A percentile compares a stretch with the other conserved stretches of the same genome.
Conservation (phyloP, 768 basidiomycete species). For the Suillus tomentosus region DNA sequence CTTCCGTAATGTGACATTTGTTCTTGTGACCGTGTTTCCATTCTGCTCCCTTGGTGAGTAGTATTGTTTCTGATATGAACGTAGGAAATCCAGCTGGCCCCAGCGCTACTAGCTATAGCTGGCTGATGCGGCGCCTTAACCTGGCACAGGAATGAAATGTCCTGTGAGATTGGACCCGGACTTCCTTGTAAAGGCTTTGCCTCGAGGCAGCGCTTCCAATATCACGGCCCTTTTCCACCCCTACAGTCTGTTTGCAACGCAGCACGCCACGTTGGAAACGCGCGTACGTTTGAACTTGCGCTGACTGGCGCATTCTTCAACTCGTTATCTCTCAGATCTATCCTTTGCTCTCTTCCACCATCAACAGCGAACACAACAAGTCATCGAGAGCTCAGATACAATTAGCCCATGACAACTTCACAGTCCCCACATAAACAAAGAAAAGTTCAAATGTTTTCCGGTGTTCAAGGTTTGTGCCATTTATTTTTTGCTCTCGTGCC, state of each 20-base stretch:
- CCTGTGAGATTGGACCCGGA: constrained; percentile 15
- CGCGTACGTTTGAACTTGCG: constrained; percentile 37
- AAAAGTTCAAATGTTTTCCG: constrained; percentile 50
- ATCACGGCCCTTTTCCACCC: constrained; percentile 55
- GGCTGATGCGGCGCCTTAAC: not conserved
- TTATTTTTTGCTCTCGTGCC: constrained; percentile 24
- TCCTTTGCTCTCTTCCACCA: constrained; percentile 34
- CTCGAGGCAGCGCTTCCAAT: constrained; percentile 49
- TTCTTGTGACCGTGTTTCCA: constrained; percentile 1
- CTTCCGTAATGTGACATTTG: constrained; percentile 1
- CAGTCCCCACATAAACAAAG: constrained; percentile 60
- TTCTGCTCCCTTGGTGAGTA: constrained; percentile 1
- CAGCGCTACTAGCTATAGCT: not conserved
- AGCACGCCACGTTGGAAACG: constrained; percentile 67
- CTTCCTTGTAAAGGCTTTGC: constrained; percentile 23
- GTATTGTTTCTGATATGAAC: constrained; percentile 13
- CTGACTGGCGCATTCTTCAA: constrained; percentile 9
- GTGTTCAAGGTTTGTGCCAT: constrained; percentile 48
- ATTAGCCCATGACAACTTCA: constrained; percentile 51
- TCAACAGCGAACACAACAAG: constrained; percentile 22
- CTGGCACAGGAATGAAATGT: not conserved
- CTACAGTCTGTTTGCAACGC: constrained; percentile 48
- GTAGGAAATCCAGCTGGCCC: constrained; percentile 11
- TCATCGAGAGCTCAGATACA: constrained; percentile 21
- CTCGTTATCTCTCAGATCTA: constrained; percentile 33